Percentiles rank a stretch among this genome's conserved stretches.
Conservation (phyloP, 2,329 filamentous ascomycete species). For the Hymenoscyphus linearis region DNA sequence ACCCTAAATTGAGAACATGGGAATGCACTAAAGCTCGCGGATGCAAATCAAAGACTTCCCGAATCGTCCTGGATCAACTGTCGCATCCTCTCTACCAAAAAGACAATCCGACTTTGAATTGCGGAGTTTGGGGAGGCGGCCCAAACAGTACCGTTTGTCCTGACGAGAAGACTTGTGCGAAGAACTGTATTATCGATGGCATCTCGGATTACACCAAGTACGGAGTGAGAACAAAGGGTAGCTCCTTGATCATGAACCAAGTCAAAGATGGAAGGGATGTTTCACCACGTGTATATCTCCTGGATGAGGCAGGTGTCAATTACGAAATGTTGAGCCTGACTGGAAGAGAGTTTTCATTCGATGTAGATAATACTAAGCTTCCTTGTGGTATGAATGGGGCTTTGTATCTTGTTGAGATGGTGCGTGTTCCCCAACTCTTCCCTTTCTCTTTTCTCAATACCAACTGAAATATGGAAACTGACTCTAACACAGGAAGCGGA, state of each 20-base stretch:
- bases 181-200: slow-evolving; percentile 50
- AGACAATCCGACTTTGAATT: slow-evolving; percentile 26
- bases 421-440: too few relatives aligned
- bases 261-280: slow-evolving; percentile 24
- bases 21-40: slow-evolving; percentile 46
- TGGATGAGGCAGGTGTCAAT: slow-evolving; percentile 39
- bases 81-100: slow-evolving; percentile 42
- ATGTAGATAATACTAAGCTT: slow-evolving; percentile 62
- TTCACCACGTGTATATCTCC: slow-evolving; percentile 40
- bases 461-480: too few relatives aligned
- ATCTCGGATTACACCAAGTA: slow-evolving; percentile 42
- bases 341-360: slow-evolving; percentile 51
- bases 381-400: slow-evolving; percentile 68
- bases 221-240: slow-evolving; percentile 37
- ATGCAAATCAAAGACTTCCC: slow-evolving; percentile 42
- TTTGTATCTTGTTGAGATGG: slow-evolving; percentile 60
- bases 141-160: slow-evolving; percentile 43
- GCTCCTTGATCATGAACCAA: slow-evolving; percentile 33
- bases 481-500: slow-evolving; percentile 37
- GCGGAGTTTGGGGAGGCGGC: slow-evolving; percentile 31
- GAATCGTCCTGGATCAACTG: slow-evolving; percentile 45
- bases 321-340: slow-evolving; percentile 57
- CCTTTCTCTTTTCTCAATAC: too few relatives aligned
- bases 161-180: slow-evolving; percentile 43
- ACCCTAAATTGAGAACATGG: slow-evolving; percentile 47